These are phyloP conservation scores for Microstegium vimineum DNA, from an alignment of 176 grass and related monocot species.

Conservation along the genomic window DNA sequence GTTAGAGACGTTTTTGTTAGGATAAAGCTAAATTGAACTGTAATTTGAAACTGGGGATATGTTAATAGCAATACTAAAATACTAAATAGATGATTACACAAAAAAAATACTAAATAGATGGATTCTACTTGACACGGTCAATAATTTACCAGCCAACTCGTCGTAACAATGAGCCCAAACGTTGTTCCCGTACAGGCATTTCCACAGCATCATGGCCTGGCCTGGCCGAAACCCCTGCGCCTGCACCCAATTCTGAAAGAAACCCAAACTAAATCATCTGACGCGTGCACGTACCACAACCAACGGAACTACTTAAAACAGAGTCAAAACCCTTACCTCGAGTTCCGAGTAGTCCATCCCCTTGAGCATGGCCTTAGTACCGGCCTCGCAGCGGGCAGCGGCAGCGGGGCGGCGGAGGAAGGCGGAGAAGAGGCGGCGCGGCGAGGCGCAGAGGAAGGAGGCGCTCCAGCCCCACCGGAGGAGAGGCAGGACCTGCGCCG, in stretches of 20 bases:
- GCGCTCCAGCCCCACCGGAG: slow-evolving; percentile 67
- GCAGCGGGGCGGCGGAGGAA: slow-evolving; percentile 35
- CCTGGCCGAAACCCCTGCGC: slow-evolving; percentile 78
- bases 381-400: slow-evolving; percentile 17
- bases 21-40: background rate
- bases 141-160: slow-evolving; percentile 59
- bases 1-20: background rate
- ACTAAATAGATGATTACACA: no score
- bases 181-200: slow-evolving; percentile 86
- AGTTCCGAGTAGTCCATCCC: slow-evolving; percentile 86
- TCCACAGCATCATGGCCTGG: slow-evolving; percentile 97
- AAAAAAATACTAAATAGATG: background rate
- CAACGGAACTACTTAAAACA: slow-evolving; percentile 4
- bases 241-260: slow-evolving; percentile 73
- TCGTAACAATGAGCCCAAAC: slow-evolving; percentile 66
- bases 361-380: slow-evolving; percentile 70
- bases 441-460: slow-evolving; percentile 29
- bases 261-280: slow-evolving; percentile 9
- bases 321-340: slow-evolving; percentile 46
- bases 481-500: slow-evolving; percentile 62
- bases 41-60: background rate
- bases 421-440: slow-evolving; percentile 33
- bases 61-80: background rate
- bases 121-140: background rate
- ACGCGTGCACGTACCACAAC: background rate